Percentiles rank a stretch among this genome's conserved stretches.
Conservation (phyloP, 257 asterid species). For the Petrea volubilis region DNA sequence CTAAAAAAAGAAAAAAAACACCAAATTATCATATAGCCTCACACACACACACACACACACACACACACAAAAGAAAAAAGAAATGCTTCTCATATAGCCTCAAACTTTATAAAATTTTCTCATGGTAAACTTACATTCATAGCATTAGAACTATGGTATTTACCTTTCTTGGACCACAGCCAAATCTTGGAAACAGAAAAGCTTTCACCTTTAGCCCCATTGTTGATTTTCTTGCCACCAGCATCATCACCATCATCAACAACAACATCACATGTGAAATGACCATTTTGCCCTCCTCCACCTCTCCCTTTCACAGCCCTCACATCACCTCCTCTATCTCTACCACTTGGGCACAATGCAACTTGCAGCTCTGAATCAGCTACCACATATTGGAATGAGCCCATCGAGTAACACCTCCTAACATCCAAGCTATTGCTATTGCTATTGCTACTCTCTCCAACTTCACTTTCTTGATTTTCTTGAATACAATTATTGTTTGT, state of each 20-base stretch:
- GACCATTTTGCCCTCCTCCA: conserved; percentile 50
- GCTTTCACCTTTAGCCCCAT: conserved; percentile 86
- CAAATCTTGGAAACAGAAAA: conserved; percentile 96
- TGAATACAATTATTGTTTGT: neutral
- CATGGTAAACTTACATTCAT: conserved; percentile 47
- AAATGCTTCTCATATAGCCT: conserved; percentile 14
- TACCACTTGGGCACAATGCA: conserved; percentile 46
- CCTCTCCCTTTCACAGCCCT: conserved; percentile 36
- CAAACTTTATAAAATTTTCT: conserved; percentile 19
- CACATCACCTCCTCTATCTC: conserved; percentile 29
- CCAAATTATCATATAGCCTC: conserved; percentile 19
- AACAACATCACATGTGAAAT: conserved; percentile 52
- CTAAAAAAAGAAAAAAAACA: neutral
- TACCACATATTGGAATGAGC: conserved; percentile 91
- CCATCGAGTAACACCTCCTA: conserved; percentile 97
- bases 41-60: conserved; percentile 9
- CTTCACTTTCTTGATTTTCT: conserved; percentile 33
- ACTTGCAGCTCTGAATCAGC: conserved; percentile 85
- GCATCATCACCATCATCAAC: conserved; percentile 14
- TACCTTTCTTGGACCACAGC: conserved; percentile 92
- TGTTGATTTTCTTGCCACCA: conserved; percentile 69
- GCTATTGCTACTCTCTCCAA: conserved; percentile 74
- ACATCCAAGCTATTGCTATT: conserved; percentile 55
- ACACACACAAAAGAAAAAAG: neutral
- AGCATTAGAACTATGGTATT: conserved; percentile 47